Percentiles rank a stretch among this genome's conserved stretches.
These are phyloP conservation scores for Lepidium aucheri DNA, from an alignment of 345 rosid genomes.

Conservation along the genomic window DNA sequence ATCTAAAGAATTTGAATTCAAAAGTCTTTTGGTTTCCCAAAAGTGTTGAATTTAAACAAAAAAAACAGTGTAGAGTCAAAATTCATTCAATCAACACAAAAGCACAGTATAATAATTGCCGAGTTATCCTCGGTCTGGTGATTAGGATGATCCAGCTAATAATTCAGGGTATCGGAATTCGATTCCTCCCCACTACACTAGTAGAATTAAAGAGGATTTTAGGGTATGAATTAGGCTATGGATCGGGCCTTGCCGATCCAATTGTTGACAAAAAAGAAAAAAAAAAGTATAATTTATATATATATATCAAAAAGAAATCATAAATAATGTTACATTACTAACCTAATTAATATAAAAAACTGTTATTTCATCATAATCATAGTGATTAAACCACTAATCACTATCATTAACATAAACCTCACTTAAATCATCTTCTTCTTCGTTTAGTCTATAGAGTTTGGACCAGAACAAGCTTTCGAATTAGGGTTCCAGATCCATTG, in stretches of 20 bases:
- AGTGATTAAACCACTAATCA: slow-evolving; percentile 8
- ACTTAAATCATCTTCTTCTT: background rate
- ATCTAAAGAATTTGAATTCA: slow-evolving; percentile 14
- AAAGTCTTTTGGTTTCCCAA: slow-evolving; percentile 1
- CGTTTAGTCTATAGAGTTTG: slow-evolving; percentile 52
- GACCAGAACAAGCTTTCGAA: slow-evolving; percentile 75
- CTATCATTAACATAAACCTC: background rate
- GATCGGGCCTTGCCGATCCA: no score
- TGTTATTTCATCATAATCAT: background rate
- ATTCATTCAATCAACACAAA: background rate
- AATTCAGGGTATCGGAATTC: no score
- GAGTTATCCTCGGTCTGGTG: no score
- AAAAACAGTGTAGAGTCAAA: background rate
- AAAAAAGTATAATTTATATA: background rate
- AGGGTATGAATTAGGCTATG: no score
- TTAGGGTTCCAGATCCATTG: slow-evolving; percentile 94
- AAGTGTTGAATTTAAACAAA: background rate
- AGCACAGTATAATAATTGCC: no score
- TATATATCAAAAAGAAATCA: background rate
- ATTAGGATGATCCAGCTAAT: no score
- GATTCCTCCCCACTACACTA: no score
- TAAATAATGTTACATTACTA: slow-evolving; percentile 14
- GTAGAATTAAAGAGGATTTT: no score
- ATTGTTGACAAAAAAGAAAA: no score
- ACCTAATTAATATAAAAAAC: background rate